Evolutionary conservation across 306 rosid species (phyloP).

Genomic region (Arachis stenosperma): DNA sequence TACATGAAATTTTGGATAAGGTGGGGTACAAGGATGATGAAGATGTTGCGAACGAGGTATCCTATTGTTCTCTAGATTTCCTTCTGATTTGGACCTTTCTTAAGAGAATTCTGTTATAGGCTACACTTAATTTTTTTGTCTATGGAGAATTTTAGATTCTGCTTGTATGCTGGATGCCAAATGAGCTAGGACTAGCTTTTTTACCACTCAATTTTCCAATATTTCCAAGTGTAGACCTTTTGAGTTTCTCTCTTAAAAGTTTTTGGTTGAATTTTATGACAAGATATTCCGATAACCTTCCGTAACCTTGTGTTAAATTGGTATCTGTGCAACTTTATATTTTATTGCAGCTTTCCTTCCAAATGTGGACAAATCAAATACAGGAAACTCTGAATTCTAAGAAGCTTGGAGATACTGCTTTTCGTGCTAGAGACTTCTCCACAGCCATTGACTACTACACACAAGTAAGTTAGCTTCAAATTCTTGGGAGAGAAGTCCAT

Average conservation of each 20-base stretch:
- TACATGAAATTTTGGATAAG: slow-evolving; percentile 86
- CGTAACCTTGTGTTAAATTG: background rate
- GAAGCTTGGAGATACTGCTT: slow-evolving; percentile 89
- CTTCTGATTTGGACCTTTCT: background rate
- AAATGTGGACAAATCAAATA: slow-evolving; percentile 98
- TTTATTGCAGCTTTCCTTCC: slow-evolving; percentile 86
- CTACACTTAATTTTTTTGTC: background rate
- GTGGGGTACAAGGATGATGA: slow-evolving; percentile 96
- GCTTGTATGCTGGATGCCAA: background rate
- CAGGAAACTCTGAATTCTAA: slow-evolving; percentile 91
- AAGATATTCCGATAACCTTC: slow-evolving; percentile 18
- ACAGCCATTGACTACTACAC: slow-evolving; percentile 79
- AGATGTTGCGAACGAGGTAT: slow-evolving; percentile 94
- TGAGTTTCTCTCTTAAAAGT: background rate
- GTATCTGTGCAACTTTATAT: slow-evolving; percentile 17
- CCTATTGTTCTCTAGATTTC: slow-evolving; percentile 32
- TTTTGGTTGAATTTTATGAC: background rate
- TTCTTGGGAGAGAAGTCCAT: slow-evolving; percentile 7
- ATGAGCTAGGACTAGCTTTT: background rate
- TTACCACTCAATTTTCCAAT: background rate
- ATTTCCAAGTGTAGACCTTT: background rate
- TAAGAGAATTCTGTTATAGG: slow-evolving; percentile 2
- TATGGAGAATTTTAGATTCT: background rate
- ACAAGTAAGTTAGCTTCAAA: slow-evolving; percentile 60
- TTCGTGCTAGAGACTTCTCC: slow-evolving; percentile 76